Percentiles rank a stretch among this genome's conserved stretches.
phyloP scores from a whole-genome alignment of 805 yeast genomes.

The Henningerozyma blattae region DNA sequence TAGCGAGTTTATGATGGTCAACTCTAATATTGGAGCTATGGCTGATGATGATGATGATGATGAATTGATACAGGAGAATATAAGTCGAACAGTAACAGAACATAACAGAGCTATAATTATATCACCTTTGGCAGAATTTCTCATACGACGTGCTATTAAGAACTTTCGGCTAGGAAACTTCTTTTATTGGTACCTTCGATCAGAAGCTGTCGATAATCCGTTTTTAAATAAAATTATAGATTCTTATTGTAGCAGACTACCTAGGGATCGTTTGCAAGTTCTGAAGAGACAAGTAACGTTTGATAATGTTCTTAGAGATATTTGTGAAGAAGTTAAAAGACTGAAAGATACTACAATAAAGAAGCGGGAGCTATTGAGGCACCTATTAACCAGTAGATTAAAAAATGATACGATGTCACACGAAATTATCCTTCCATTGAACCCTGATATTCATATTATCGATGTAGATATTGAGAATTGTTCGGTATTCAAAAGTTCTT shows the following conservation, averaged over 20 bases:
- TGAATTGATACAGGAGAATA: not conserved
- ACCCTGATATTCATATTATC: slow-evolving; percentile 61
- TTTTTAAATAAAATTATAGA: slow-evolving; percentile 35
- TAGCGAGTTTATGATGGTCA: slow-evolving; percentile 30
- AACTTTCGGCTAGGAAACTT: slow-evolving; percentile 64
- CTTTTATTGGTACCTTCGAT: slow-evolving; percentile 85
- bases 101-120: slow-evolving; percentile 14
- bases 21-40: slow-evolving; percentile 7
- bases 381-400: slow-evolving; percentile 26
- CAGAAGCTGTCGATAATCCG: slow-evolving; percentile 67
- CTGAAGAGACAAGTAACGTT: slow-evolving; percentile 55
- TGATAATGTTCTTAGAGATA: slow-evolving; percentile 48
- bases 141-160: slow-evolving; percentile 57
- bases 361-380: slow-evolving; percentile 58
- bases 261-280: slow-evolving; percentile 13
- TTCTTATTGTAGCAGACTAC: slow-evolving; percentile 30
- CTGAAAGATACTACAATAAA: slow-evolving; percentile 67
- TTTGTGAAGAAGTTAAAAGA: slow-evolving; percentile 52
- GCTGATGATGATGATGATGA: not conserved
- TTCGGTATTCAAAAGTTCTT: slow-evolving; percentile 80
- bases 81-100: not conserved
- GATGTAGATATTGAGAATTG: slow-evolving; percentile 75
- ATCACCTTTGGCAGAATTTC: slow-evolving; percentile 63
- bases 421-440: slow-evolving; percentile 66
- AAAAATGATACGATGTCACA: slow-evolving; percentile 29